These are phyloP conservation scores for Microcos paniculata DNA, from an alignment of 345 rosid species.

Conservation along the genomic window DNA sequence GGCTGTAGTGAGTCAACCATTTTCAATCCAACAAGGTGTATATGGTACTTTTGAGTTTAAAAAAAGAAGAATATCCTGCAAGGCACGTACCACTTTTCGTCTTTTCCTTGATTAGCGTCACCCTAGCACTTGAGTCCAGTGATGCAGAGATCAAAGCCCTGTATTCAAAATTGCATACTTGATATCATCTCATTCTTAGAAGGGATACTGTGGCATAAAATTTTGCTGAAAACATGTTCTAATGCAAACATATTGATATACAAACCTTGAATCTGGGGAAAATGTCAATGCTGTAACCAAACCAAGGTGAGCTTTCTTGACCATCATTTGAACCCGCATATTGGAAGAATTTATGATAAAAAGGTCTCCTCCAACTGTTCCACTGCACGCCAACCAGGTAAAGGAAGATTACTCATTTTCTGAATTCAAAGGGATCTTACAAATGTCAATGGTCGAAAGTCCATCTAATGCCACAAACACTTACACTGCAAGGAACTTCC, in stretches of 20 bases:
- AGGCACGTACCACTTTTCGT: slow-evolving; percentile 39
- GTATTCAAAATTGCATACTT: slow-evolving; percentile 23
- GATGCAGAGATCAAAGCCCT: slow-evolving; percentile 86
- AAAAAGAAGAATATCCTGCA: not conserved
- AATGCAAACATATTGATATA: not conserved
- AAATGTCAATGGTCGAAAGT: not conserved
- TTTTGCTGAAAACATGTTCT: not conserved
- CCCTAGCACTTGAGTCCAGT: slow-evolving; percentile 88
- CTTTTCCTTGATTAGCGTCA: slow-evolving; percentile 53
- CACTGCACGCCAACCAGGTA: slow-evolving; percentile 46
- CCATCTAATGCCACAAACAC: not conserved
- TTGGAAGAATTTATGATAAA: slow-evolving; percentile 49
- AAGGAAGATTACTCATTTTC: not conserved
- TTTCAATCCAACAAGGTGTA: not conserved
- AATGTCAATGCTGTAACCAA: slow-evolving; percentile 78
- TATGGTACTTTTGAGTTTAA: not conserved
- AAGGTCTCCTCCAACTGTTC: slow-evolving; percentile 70
- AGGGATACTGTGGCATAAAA: not conserved
- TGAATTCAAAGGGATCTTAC: not conserved
- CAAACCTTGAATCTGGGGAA: slow-evolving; percentile 90
- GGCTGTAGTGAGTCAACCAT: not conserved
- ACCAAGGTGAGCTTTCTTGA: slow-evolving; percentile 81
- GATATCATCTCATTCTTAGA: slow-evolving; percentile 1
- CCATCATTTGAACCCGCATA: slow-evolving; percentile 40
- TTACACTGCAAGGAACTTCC: slow-evolving; percentile 80